Percentiles rank a stretch among this genome's conserved stretches.
phyloP scores from a whole-genome alignment of 345 rosid species.

The Xanthoceras sorbifolium region DNA sequence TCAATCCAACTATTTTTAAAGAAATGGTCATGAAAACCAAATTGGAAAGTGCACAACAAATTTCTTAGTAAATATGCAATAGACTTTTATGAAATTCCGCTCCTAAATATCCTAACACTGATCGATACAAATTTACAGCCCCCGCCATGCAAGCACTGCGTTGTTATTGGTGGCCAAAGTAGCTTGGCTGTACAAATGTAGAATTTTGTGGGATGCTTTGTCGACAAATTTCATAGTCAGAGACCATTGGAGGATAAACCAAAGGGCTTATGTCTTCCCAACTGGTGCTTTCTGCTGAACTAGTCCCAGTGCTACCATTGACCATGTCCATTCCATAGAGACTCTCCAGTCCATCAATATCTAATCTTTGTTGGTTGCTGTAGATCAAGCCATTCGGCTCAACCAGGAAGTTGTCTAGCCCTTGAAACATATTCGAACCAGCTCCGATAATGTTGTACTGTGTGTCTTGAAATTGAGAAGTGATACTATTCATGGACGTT shows the following conservation, averaged over 20 bases:
- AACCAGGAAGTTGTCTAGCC: conserved; percentile 27
- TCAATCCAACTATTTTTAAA: not conserved
- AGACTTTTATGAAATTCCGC: conserved; percentile 17
- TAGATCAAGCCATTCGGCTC: conserved; percentile 28
- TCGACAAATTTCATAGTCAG: conserved; percentile 34
- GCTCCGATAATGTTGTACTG: conserved; percentile 23
- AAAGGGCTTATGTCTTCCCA: conserved; percentile 59
- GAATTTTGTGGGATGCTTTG: conserved; percentile 34
- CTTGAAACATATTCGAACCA: conserved; percentile 39
- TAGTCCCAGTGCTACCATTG: conserved; percentile 39
- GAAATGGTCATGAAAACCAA: not conserved
- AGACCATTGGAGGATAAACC: conserved; percentile 40
- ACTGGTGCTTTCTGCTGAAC: conserved; percentile 55
- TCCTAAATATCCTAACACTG: conserved; percentile 20
- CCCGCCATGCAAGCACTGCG: conserved; percentile 2
- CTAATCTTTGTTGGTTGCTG: conserved; percentile 20
- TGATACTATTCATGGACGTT: conserved; percentile 31
- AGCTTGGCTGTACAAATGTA: conserved; percentile 40
- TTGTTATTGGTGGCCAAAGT: conserved; percentile 41
- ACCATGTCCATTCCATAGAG: conserved; percentile 35
- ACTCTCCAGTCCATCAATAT: conserved; percentile 20
- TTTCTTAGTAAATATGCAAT: conserved; percentile 19
- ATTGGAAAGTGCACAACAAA: conserved; percentile 22
- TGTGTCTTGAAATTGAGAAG: conserved; percentile 38
- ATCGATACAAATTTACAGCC: conserved; percentile 32